A percentile compares a stretch with the other conserved stretches of the same genome.
These are phyloP conservation scores for Hippophae rhamnoides DNA, from an alignment of 306 rosid genomes.

Conservation along the genomic window DNA sequence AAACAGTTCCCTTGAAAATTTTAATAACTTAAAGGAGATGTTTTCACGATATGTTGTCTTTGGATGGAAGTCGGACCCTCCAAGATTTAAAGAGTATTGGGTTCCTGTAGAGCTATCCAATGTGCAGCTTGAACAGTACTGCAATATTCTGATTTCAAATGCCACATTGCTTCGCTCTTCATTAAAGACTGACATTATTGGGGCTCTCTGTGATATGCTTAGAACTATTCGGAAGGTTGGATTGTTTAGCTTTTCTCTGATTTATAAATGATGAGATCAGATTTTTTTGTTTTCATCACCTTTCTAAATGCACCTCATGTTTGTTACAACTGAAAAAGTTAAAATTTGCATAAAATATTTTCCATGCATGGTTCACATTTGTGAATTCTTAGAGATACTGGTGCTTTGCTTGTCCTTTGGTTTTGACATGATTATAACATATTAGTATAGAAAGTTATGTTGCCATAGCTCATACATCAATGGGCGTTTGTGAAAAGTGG, in stretches of 20 bases:
- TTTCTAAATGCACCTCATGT: no score
- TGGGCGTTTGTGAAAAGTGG: no score
- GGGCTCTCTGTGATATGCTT: constrained; percentile 49
- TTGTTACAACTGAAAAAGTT: no score
- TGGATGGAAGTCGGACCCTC: constrained; percentile 39
- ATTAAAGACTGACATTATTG: constrained; percentile 37
- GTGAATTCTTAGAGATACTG: no score
- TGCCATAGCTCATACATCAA: no score
- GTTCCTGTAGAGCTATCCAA: constrained; percentile 69
- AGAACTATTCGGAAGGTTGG: constrained; percentile 57
- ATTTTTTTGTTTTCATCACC: no score
- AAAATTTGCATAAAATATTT: no score
- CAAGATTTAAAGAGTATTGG: constrained; percentile 78
- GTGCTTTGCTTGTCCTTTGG: no score
- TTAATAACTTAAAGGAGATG: constrained; percentile 46
- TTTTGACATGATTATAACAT: no score
- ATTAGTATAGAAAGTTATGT: no score
- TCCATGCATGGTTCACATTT: no score
- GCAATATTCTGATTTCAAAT: constrained; percentile 57
- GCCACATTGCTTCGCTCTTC: constrained; percentile 46
- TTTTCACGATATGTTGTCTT: constrained; percentile 38
- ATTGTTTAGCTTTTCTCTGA: background rate
- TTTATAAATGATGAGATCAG: no score
- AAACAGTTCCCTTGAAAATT: constrained; percentile 26
- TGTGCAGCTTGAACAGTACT: constrained; percentile 87